Base-by-base conservation (phyloP, 2,329 filamentous ascomycete species). In the Fusarium aywerte region DNA sequence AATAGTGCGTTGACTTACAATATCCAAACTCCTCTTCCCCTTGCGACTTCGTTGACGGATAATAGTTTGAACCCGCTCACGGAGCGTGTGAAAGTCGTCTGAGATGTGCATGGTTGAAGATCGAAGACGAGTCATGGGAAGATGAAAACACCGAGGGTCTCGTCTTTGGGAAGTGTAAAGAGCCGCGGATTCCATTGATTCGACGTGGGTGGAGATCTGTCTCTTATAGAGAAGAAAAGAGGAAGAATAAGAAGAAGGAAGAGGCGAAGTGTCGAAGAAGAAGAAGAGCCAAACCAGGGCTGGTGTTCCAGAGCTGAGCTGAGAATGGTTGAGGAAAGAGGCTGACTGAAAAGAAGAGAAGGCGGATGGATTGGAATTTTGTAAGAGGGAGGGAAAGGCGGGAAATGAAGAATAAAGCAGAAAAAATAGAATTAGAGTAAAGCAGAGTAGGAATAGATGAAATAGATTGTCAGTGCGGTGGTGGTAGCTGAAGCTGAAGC, bases 61-160 rank as follows among this genome's bases (percentile, higher is more conserved):
- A n/a, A 81, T 76, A 32, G 76, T 79, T 58, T 83, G 81, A 38
- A 85, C 74, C 29, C 82, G 83, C 25, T 78, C 75, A 70, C 78
- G 80, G 44, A 83, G 73, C 58, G 78, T 79, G 67, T 79, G 80
- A 73, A 84, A 76, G 72, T 82, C 78, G 69, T 77, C 70, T 71
- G 78, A 79, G 61, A 81, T 69, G 32, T 78, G 76, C 75, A 77
- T 77, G 29, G 36, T 70, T 29, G 56, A 51, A 35, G 68, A 65
- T 47, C 65, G 58, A 55, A 67, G 58, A 1, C 63, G 68, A 32
- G 35, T 54, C 11, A 68, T 53, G 9, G 68, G 57, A n/a, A 57
- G 53, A 39, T 58, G 18, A 47, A 60, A 52, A 48, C 58, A 57
- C 35, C 58, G 56, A 48, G 64, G 58, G 39, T 73, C 71, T 51